Evolutionary conservation across 1,284 basidiomycete species (phyloP), one percentile per base, ranked within the genome.

Genomic region (Sphaerobolus stellatus): DNA sequence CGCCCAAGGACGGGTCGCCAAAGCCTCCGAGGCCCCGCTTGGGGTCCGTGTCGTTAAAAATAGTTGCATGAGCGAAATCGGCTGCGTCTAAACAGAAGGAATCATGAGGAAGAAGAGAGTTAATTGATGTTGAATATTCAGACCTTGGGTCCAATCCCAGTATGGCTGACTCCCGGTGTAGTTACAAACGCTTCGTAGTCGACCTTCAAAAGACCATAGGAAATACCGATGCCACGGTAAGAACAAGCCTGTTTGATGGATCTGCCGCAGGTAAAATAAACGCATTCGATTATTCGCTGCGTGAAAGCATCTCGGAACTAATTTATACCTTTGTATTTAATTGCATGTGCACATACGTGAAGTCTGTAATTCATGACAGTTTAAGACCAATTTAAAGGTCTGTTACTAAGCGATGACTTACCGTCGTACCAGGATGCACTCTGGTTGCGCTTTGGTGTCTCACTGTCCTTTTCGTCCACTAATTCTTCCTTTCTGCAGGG

Each of bases 141-240:
- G 18, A 72, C 73, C 73, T 25, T 63, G 54, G 9, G 65, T 66
- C 74, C 74, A 74, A 54, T 75, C 54, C 74, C 74, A 75, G 58
- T 75, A 75, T 0, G 73, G 74, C 5, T 63, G 62, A 1, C 61
- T 59, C 5, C 72, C 72, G 1, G 25, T 63, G 59, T 66, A 75
- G 6, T 66, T 66, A 56, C 74, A 75, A 38, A 64, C 65, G 14
- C 59, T 55, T 51, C 64, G 68, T 29, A 75, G 62, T 11, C 64
- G 64, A 1, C 56, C 47, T 55, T 75, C 73, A 49, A 69, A 67
- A 14, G 58, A 59, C 27, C 65, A 50, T 11, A 74, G 57, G 48
- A 68, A 73, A 66, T 68, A 71, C 1, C 74, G 68, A 55, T 75
- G 74, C 63, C 67, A 75, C 0, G 71, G 72, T 36, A 73, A 63